Evolutionary conservation across 2,329 filamentous ascomycete genomes (phyloP), one percentile per base, ranked within the genome.

Genomic region (Penicillium sp.): DNA sequence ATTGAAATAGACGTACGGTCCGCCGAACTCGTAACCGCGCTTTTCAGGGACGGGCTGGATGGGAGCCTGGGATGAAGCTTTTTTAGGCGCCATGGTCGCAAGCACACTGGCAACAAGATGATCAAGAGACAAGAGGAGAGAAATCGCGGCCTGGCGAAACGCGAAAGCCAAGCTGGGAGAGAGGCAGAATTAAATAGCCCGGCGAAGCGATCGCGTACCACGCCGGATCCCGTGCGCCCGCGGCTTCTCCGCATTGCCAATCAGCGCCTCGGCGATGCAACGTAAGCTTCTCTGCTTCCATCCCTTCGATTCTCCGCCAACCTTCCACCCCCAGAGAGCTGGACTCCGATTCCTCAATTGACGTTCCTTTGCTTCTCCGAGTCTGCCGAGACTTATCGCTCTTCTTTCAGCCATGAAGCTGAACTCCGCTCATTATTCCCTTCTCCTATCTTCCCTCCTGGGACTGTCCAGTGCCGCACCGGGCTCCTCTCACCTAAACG

Each of bases 11-110:
- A 66, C 70, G 47, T 63, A 73, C 69, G 70, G 71, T 45, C 71
- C 71, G 43, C 59, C 56, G 44, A 74, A 73, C 40, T 73, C 71
- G 56, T 73, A 74, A 39, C 68, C 69, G 34, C 66, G 64, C 43
- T 68, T 65, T 46, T 66, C 63, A 3, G 63, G 63, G 16, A 64
- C 59, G 11, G 60, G 55, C 39, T 68, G 62, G 16, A 65, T 53
- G 3, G 56, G 63, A 4, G 61, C 43, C 29, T 53, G 50, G n/a
- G 56, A 44, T 23, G 53, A 43, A 20, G 48, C 43, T 42, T 60
- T 60, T 38, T 63, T 68, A n/a, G 59, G 47, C 29, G 61, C 48
- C 62, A 64, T 66, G 11, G 19, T n/a, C n/a, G n/a, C n/a, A n/a
- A n/a, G n/a, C n/a, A n/a, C n/a, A n/a, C n/a, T n/a, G n/a, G n/a